Conservation (phyloP, 768 basidiomycete genomes). For the Auriscalpium vulgare region DNA sequence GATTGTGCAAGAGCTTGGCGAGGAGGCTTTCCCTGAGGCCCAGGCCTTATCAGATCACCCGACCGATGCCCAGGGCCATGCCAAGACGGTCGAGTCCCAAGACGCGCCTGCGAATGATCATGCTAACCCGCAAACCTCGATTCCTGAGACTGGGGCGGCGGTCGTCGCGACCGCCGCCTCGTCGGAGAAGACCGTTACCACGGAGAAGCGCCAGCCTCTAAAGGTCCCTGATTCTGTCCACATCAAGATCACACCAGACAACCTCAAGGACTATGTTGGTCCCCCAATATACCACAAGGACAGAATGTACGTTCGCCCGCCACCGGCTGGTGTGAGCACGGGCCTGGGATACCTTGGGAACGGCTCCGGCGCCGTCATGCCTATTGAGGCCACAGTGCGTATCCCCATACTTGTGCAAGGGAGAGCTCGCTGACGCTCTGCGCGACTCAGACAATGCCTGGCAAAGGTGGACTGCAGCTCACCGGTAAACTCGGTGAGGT, state of each 20-base stretch:
- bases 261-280: constrained; percentile 93
- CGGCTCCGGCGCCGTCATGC: constrained; percentile 95
- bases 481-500: constrained; percentile 99
- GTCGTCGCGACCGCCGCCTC: constrained; percentile 15
- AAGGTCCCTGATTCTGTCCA: constrained; percentile 71
- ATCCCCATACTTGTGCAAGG: not conserved
- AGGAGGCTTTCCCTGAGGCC: constrained; percentile 76
- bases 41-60: constrained; percentile 15
- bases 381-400: constrained; percentile 86
- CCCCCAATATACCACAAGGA: constrained; percentile 95
- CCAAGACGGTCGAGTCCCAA: constrained; percentile 43
- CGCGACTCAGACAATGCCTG: constrained; percentile 79
- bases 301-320: constrained; percentile 70
- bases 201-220: constrained; percentile 71
- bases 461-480: constrained; percentile 84
- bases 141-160: constrained; percentile 19
- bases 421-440: not conserved
- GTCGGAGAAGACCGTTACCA: constrained; percentile 51
- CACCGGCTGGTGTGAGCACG: constrained; percentile 90
- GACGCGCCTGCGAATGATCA: constrained; percentile 35
- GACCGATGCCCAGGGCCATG: constrained; percentile 13
- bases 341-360: constrained; percentile 95
- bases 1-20: constrained; percentile 85
- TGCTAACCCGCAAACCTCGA: constrained; percentile 14
- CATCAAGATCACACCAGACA: constrained; percentile 76